phyloP scores from a whole-genome alignment of 148 eudicot genomes.

The Diospyros kaki region DNA sequence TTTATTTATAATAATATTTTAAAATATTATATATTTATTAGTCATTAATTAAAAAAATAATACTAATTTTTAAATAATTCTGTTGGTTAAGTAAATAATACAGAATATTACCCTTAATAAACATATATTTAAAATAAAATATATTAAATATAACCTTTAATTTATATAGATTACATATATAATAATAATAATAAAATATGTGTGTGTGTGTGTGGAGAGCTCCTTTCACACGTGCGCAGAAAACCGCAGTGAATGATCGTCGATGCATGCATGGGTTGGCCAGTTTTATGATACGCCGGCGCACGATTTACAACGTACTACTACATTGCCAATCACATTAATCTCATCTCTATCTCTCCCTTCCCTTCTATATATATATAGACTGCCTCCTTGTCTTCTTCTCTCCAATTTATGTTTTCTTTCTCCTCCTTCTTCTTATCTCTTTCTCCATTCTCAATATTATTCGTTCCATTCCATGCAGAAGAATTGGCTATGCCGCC shows the following conservation, averaged over 20 bases:
- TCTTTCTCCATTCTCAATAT: neutral
- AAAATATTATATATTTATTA: too few relatives aligned
- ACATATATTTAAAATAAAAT: too few relatives aligned
- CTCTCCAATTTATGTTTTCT: conserved; percentile 1
- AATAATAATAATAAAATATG: too few relatives aligned
- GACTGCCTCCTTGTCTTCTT: conserved; percentile 14
- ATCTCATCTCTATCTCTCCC: neutral
- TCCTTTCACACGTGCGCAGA: neutral
- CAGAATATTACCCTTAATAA: too few relatives aligned
- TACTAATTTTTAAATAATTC: too few relatives aligned
- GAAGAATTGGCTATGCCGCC: neutral
- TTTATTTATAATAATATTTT: too few relatives aligned
- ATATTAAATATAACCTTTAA: too few relatives aligned
- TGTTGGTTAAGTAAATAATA: too few relatives aligned
- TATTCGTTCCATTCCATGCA: neutral
- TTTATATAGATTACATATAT: too few relatives aligned
- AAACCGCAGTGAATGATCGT: conserved; percentile 9
- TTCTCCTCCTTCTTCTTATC: neutral
- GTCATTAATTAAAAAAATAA: too few relatives aligned
- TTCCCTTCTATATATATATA: neutral
- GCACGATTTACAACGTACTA: conserved; percentile 20
- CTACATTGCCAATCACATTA: conserved; percentile 19
- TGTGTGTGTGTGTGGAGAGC: too few relatives aligned
- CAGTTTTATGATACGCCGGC: conserved; percentile 19
- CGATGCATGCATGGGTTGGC: conserved; percentile 6